A percentile compares a stretch with the other conserved stretches of the same genome.
These are phyloP conservation scores for Cyberlindnera japonica DNA, from an alignment of 805 yeast species.

Conservation along the genomic window DNA sequence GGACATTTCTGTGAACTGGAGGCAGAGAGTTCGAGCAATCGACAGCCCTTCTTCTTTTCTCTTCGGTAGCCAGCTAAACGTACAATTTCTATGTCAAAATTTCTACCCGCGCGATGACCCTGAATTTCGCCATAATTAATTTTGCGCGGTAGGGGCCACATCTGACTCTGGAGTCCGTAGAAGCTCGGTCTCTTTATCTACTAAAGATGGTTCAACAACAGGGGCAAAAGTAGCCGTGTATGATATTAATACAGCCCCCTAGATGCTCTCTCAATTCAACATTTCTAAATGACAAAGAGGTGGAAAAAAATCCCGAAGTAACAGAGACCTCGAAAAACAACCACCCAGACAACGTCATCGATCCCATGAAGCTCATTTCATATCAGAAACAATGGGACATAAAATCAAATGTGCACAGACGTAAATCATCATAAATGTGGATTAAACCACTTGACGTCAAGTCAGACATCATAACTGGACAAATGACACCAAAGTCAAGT, in stretches of 20 bases:
- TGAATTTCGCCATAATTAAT: no score
- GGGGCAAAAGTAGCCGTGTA: not conserved
- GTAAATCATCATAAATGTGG: not conserved
- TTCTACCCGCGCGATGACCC: not conserved
- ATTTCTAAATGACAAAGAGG: not conserved
- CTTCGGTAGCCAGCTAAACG: not conserved
- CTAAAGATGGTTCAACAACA: not conserved
- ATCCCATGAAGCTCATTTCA: no score
- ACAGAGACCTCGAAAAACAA: no score
- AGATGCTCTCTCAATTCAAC: not conserved
- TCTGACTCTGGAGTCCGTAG: not conserved
- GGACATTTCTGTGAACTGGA: conserved; percentile 20
- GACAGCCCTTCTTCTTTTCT: not conserved
- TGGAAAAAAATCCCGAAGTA: no score
- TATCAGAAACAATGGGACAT: conserved; percentile 1
- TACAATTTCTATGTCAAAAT: not conserved
- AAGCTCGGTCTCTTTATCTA: no score
- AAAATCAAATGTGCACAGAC: conserved; percentile 1
- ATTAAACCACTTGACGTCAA: not conserved
- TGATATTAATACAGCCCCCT: not conserved
- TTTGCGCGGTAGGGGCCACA: not conserved
- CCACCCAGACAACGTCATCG: no score
- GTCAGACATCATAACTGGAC: no score
- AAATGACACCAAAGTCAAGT: no score
- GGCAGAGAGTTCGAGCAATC: not conserved